A percentile compares a stretch with the other conserved stretches of the same genome.
Evolutionary conservation across 805 yeast species (phyloP).

Genomic region (Pichia gijzeniarum): DNA sequence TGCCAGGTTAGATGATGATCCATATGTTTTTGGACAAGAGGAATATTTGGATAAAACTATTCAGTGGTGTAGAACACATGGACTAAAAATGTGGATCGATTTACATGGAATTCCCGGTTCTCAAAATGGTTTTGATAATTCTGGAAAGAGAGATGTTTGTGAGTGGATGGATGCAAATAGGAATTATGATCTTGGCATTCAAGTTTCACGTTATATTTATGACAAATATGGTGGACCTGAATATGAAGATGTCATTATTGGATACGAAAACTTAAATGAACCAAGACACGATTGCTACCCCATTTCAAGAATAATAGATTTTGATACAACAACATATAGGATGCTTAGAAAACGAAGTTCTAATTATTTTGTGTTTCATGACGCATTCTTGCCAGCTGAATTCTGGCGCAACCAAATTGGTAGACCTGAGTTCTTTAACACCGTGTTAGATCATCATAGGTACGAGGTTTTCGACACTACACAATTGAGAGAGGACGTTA

Average conservation of each 20-base stretch:
- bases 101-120: conserved; percentile 81
- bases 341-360: conserved; percentile 35
- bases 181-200: conserved; percentile 42
- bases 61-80: conserved; percentile 57
- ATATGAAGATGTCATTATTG: conserved; percentile 54
- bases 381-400: conserved; percentile 53
- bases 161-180: conserved; percentile 36
- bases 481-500: conserved; percentile 50
- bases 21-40: conserved; percentile 62
- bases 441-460: conserved; percentile 82
- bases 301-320: conserved; percentile 35
- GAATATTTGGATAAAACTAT: conserved; percentile 57
- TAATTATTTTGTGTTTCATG: conserved; percentile 52
- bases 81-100: conserved; percentile 65
- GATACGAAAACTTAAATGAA: conserved; percentile 66
- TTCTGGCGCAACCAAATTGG: conserved; percentile 41
- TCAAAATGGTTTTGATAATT: conserved; percentile 81
- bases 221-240: conserved; percentile 44
- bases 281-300: conserved; percentile 54
- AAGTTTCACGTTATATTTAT: conserved; percentile 44
- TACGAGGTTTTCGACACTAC: conserved; percentile 79
- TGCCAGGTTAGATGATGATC: conserved; percentile 43
- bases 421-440: conserved; percentile 32
- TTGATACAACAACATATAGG: conserved; percentile 37
- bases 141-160: conserved; percentile 54